phyloP scores from a whole-genome alignment of 2,329 filamentous ascomycete genomes.

The Colletotrichum sp. region DNA sequence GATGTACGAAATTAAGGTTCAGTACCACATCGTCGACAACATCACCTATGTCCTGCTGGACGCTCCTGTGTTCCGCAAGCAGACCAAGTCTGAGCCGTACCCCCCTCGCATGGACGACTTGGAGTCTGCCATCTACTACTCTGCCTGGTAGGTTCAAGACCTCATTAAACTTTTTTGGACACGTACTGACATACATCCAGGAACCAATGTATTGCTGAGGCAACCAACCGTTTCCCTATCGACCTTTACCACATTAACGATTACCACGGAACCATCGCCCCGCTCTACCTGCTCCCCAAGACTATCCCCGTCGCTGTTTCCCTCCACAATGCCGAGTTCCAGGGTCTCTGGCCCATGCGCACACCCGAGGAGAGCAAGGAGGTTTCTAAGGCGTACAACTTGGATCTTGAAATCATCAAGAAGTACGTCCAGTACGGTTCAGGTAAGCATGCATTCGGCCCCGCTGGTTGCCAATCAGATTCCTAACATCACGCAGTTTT shows the following conservation, averaged over 20 bases:
- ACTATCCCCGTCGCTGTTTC: constrained; percentile 67
- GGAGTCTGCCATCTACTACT: constrained; percentile 72
- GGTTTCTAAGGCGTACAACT: constrained; percentile 69
- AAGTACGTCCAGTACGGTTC: constrained; percentile 72
- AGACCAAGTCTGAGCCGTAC: constrained; percentile 67
- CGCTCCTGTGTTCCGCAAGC: constrained; percentile 68
- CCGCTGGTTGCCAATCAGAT: accelerated
- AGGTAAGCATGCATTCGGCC: not conserved
- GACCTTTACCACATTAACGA: constrained; percentile 71
- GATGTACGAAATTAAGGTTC: constrained; percentile 65
- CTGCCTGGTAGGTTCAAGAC: constrained; percentile 53
- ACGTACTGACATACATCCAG: not conserved
- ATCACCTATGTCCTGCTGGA: constrained; percentile 73
- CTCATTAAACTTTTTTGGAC: accelerated
- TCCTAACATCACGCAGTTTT: constrained; percentile 49
- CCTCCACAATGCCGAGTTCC: constrained; percentile 73
- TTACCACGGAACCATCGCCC: constrained; percentile 68
- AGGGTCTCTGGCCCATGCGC: constrained; percentile 72
- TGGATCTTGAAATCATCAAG: constrained; percentile 59
- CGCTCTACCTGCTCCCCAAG: constrained; percentile 68
- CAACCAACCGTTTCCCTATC: constrained; percentile 65
- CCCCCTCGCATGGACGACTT: constrained; percentile 73
- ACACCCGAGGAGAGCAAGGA: constrained; percentile 65
- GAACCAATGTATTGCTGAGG: constrained; percentile 70
- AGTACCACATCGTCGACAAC: constrained; percentile 67